phyloP scores from a whole-genome alignment of 768 basidiomycete species.

The Leccinum barrowsii region DNA sequence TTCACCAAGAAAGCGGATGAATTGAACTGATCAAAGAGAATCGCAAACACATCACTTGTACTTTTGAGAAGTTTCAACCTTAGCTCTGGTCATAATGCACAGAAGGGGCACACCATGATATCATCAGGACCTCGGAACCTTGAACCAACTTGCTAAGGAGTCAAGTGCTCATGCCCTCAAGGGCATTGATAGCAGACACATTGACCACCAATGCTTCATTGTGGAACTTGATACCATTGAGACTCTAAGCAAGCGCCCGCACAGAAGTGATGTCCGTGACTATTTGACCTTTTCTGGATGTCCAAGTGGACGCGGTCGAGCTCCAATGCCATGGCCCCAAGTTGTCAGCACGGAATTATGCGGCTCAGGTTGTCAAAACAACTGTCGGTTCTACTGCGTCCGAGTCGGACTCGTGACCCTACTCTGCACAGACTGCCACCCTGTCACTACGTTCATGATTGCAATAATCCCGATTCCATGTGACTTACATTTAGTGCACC shows the following conservation, averaged over 20 bases:
- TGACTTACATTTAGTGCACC: too few relatives aligned
- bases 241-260: constrained; percentile 36
- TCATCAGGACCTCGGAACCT: constrained; percentile 39
- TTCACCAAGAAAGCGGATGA: neutral
- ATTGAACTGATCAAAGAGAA: neutral
- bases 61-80: too few relatives aligned
- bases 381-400: too few relatives aligned
- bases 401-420: too few relatives aligned
- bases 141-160: constrained; percentile 17
- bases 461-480: too few relatives aligned
- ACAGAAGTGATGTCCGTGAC: constrained; percentile 41
- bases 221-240: constrained; percentile 49
- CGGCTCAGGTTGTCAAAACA: too few relatives aligned
- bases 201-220: constrained; percentile 41
- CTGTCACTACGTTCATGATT: too few relatives aligned
- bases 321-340: constrained; percentile 19
- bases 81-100: constrained; percentile 31
- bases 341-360: too few relatives aligned
- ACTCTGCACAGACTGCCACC: too few relatives aligned
- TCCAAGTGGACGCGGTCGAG: constrained; percentile 32
- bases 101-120: constrained; percentile 52
- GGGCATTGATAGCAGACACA: constrained; percentile 36
- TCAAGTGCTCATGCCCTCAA: constrained; percentile 39
- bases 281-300: constrained; percentile 27
- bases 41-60: too few relatives aligned